Base-by-base conservation (phyloP, 257 asterid species). In the Verbascum thapsus region DNA sequence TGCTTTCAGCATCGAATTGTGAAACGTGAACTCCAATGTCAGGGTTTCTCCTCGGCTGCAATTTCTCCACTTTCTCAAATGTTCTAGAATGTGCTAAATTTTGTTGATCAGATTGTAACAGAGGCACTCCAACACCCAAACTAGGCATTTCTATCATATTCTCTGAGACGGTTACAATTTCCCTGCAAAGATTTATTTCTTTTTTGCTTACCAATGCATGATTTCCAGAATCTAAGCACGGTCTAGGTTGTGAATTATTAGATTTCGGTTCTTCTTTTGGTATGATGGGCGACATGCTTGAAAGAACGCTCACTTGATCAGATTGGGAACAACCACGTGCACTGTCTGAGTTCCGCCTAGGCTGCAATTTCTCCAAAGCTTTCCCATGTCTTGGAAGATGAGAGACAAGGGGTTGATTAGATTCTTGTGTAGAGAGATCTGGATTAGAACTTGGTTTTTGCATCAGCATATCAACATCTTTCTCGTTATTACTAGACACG, bases 21-120 rank as follows among this genome's bases (percentile, higher is more conserved):
- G 73, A 68, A 35, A 69, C 80, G 18, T 66, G 81, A 72, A 53
- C 72, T 42, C 65, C 71, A 63, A 63, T 15, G 38, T 82, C 88
- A 2, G 78, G 78, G 71, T 82, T 82, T 68, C 85, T 67, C 43
- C 88, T 69, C 1, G 80, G 83, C 71, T 72, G 85, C 88, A 82
- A 67, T 77, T 82, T 82, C 74, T 79, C 85, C 53, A 69, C 81
- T 74, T 76, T 82, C 74, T 76, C 83, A 20, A 59, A 48, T 58
- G 58, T 79, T 9, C 20, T 35, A 54, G 76, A 66, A 68, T 58
- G 76, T 42, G 78, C 5, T 34, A 67, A 70, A 58, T 48, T 58
- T 58, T 64, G 70, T 64, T 58, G 73, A 59, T 45, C 70, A 26
- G 63, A 59, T 26, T 72, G 80, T 50, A 74, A 50, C 54, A 64